Evolutionary conservation across 768 basidiomycete species (phyloP).

Genomic region (Sporobolomyces roseus): DNA sequence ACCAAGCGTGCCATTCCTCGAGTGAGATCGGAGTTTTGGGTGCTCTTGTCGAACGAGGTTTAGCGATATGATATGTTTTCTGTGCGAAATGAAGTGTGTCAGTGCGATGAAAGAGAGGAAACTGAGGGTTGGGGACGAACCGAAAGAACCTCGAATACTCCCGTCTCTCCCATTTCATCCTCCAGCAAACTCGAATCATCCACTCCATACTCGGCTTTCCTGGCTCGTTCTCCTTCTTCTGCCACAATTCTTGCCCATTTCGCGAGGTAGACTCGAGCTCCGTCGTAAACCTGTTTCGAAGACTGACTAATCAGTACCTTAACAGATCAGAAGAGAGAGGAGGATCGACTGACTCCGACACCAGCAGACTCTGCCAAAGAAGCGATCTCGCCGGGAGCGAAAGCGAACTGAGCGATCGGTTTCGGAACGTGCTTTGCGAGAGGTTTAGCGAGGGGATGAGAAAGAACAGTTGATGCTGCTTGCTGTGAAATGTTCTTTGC

Average conservation of each 20-base stretch:
- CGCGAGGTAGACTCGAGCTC: constrained; percentile 90
- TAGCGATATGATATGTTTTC: constrained; percentile 63
- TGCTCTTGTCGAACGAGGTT: constrained; percentile 76
- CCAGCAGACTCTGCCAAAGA: constrained; percentile 68
- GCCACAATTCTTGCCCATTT: constrained; percentile 90
- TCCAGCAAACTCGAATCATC: constrained; percentile 53
- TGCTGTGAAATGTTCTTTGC: constrained; percentile 62
- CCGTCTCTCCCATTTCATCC: constrained; percentile 66
- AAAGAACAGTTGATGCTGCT: constrained; percentile 89
- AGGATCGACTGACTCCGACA: constrained; percentile 55
- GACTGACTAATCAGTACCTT: neutral
- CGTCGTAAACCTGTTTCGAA: constrained; percentile 68
- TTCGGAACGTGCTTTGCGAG: constrained; percentile 94
- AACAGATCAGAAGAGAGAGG: neutral
- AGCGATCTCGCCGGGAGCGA: constrained; percentile 68
- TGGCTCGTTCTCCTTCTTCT: constrained; percentile 90
- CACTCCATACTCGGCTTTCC: constrained; percentile 63
- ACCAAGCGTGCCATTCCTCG: constrained; percentile 72
- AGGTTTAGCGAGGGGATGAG: constrained; percentile 91
- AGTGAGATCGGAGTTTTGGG: constrained; percentile 72
- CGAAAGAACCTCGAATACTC: constrained; percentile 73
- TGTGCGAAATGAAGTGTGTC: constrained; percentile 8
- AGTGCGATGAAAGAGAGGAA: neutral
- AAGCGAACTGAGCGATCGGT: constrained; percentile 83
- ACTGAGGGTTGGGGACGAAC: constrained; percentile 21